Evolutionary conservation across 2,329 filamentous ascomycete species (phyloP), one percentile per base, ranked within the genome.

Genomic region (Sporothrix pseudoabietina): DNA sequence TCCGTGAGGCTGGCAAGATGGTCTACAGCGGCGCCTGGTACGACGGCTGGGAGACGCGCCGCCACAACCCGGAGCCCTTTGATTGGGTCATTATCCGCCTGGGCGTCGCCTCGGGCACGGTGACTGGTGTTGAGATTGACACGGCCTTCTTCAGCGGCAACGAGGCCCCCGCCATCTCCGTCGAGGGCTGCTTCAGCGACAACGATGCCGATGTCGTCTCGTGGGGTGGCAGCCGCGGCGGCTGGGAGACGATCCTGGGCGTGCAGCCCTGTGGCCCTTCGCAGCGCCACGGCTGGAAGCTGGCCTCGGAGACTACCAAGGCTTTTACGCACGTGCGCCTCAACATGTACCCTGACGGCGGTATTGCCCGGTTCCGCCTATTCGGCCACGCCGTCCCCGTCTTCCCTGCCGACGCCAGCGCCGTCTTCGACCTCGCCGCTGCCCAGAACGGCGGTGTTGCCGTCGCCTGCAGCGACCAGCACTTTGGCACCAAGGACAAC

Each of bases 281-380:
- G 70, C 89, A 91, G 80, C 84, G 92, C 74, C 92, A 94, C 78
- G 91, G 85, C 3, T 96, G 92, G 93, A 86, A 88, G 78, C 84
- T 95, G 19, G 82, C 85, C 19, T 79, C 79, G 22, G 85, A 87
- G 26, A 89, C 88, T 0, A 82, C 83, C 47, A 92, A 92, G 81
- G 87, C 89, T 71, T 94, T 92, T 82, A 94, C 92, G 0, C 92
- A 96, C 80, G 91, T 94, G 55, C 85, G 92, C 47, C 84, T 96
- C 72, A 92, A 93, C 80, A 94, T 94, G 93, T 94, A 93, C 79
- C 92, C 93, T 0, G 93, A 96, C 79, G 93, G 93, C 68, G 93
- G 93, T 68, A 95, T 96, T 78, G 92, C 92, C 54, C 85, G 93
- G 70, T 94, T 95, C 83, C 86, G 92, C 30, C 87, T 95, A 0